These are phyloP conservation scores for Tetratostichococcus sp. DNA, from an alignment of 139 green algal genomes.

Conservation along the genomic window DNA sequence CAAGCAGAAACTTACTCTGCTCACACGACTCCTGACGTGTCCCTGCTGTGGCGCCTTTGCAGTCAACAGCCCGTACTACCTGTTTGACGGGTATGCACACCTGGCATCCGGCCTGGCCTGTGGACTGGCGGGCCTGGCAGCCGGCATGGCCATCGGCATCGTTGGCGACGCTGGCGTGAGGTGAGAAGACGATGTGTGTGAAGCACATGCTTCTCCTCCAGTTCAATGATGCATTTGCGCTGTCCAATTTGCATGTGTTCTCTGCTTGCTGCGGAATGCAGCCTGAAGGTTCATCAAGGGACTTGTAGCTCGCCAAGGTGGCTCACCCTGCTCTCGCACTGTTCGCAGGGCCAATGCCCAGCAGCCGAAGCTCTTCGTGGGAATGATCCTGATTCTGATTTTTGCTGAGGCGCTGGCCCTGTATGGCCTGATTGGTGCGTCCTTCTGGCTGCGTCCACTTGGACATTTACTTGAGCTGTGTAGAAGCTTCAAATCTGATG, in stretches of 20 bases:
- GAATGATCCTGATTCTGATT: conserved; percentile 99
- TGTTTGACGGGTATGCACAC: conserved; percentile 98
- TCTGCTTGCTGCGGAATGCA: neutral
- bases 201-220: too few species aligned
- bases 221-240: too few species aligned
- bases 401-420: conserved; percentile 98
- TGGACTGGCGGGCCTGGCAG: conserved; percentile 88
- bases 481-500: neutral
- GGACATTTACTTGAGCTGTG: too few species aligned
- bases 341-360: conserved; percentile 90
- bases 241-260: neutral
- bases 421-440: conserved; percentile 94
- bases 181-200: too few species aligned
- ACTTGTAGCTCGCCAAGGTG: neutral
- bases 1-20: too few species aligned
- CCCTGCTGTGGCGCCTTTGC: neutral
- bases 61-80: conserved; percentile 89
- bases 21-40: too few species aligned
- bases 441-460: too few species aligned
- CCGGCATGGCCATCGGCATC: conserved; percentile 99
- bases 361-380: conserved; percentile 99
- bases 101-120: conserved; percentile 91
- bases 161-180: conserved; percentile 97
- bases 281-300: too few species aligned
- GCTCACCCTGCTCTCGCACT: neutral